Evolutionary conservation across 2,329 filamentous ascomycete species (phyloP).

Genomic region (Coniochaeta sp.): DNA sequence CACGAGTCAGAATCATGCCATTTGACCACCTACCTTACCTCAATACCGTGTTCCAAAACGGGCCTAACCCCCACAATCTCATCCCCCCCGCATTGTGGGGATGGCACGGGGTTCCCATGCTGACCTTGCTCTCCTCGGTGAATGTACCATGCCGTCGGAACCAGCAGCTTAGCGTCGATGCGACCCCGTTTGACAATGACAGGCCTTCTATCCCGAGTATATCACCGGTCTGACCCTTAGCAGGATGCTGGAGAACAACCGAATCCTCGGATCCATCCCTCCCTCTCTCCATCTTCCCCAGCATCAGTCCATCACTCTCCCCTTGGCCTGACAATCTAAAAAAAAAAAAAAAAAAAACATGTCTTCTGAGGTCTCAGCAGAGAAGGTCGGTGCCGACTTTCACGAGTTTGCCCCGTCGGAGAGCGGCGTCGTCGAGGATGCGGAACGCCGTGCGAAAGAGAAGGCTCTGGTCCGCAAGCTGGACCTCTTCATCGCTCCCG

Average conservation of each 20-base stretch:
- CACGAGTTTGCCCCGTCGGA: conserved; percentile 1
- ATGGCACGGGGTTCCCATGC: background rate
- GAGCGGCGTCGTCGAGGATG: background rate
- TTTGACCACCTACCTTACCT: too few species aligned
- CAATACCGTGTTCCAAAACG: too few species aligned
- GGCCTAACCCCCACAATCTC: background rate
- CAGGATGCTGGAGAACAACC: background rate
- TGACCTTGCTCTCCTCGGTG: background rate
- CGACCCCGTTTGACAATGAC: background rate
- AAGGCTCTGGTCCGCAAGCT: conserved; percentile 6
- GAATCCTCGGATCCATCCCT: background rate
- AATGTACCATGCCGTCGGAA: background rate
- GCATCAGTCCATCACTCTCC: background rate
- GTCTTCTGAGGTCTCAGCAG: background rate
- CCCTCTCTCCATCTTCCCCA: background rate
- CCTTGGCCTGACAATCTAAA: background rate
- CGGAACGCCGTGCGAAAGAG: background rate
- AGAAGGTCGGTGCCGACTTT: conserved; percentile 1
- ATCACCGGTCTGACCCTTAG: background rate
- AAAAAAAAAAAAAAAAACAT: background rate
- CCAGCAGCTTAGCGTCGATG: too few species aligned
- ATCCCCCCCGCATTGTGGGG: background rate
- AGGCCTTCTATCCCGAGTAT: background rate
- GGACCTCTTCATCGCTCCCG: conserved; percentile 8
- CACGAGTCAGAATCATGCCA: too few species aligned